Conservation (phyloP, 768 basidiomycete species). For the Termitomyces eurrhizus region DNA sequence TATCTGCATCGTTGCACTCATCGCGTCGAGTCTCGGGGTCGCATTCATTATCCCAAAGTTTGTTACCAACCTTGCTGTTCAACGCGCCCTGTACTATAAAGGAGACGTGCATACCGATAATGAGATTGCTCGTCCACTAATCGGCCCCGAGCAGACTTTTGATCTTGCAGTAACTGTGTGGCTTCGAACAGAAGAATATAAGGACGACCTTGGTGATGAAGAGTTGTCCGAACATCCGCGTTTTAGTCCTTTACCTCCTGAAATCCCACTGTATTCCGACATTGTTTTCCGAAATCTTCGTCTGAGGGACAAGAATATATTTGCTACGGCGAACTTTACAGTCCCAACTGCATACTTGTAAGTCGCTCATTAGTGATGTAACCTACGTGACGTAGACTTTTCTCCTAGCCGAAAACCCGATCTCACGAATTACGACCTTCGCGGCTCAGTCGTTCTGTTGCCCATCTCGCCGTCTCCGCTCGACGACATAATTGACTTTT, state of each 20-base stretch:
- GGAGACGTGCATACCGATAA: background rate
- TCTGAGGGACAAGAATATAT: conserved; percentile 22
- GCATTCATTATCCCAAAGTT: conserved; percentile 1
- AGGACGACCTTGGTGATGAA: background rate
- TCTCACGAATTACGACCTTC: conserved; percentile 29
- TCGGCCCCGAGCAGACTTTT: conserved; percentile 14
- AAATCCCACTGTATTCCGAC: conserved; percentile 20
- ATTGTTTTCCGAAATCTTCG: conserved; percentile 25
- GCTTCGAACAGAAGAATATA: conserved; percentile 7
- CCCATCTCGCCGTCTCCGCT: conserved; percentile 28
- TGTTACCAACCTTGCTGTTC: background rate
- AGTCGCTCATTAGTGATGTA: conserved; percentile 1
- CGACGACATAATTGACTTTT: conserved; percentile 24
- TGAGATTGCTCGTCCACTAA: conserved; percentile 14
- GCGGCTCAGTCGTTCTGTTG: conserved; percentile 32
- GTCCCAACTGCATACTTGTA: conserved; percentile 30
- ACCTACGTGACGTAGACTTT: background rate
- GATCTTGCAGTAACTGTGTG: conserved; percentile 20
- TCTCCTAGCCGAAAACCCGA: conserved; percentile 19
- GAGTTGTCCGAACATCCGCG: background rate
- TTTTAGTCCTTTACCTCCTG: background rate
- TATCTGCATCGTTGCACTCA: conserved; percentile 1
- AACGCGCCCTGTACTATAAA: conserved; percentile 13
- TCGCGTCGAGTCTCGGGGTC: conserved; percentile 6
- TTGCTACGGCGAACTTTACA: conserved; percentile 21